Conservation (phyloP, 2,329 filamentous ascomycete species). For the Pseudogymnoascus sp. region DNA sequence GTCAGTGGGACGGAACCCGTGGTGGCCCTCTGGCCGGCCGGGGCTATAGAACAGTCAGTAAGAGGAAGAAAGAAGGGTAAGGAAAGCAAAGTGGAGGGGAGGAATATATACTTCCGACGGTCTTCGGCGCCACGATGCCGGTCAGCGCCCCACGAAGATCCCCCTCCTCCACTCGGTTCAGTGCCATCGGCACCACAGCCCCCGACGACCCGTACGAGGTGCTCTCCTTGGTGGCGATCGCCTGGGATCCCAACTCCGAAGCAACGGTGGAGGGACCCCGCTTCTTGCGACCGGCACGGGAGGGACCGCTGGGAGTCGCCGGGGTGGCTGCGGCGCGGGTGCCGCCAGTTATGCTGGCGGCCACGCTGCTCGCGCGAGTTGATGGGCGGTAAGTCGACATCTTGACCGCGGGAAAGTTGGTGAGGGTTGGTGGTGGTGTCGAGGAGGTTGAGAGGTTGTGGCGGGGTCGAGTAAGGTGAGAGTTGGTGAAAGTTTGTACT, state of each 20-base stretch:
- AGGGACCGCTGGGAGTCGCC: background rate
- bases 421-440: background rate
- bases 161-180: background rate
- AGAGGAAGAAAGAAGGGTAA: background rate
- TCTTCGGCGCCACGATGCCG: background rate
- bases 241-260: background rate
- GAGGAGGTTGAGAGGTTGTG: background rate
- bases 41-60: background rate
- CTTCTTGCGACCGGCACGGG: background rate
- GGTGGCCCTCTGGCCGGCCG: constrained; percentile 2
- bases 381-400: constrained; percentile 2
- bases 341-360: constrained; percentile 2
- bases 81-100: background rate
- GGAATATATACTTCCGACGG: background rate
- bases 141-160: background rate
- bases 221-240: constrained; percentile 5
- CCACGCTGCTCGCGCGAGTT: background rate
- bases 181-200: constrained; percentile 5
- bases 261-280: constrained; percentile 3
- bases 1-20: constrained; percentile 1
- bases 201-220: constrained; percentile 8
- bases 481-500: background rate
- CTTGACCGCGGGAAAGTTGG: background rate
- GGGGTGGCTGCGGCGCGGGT: background rate
- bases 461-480: background rate